These are phyloP conservation scores for Helicocarpus griseus DNA, from an alignment of 2,329 filamentous ascomycete species.

Conservation along the genomic window DNA sequence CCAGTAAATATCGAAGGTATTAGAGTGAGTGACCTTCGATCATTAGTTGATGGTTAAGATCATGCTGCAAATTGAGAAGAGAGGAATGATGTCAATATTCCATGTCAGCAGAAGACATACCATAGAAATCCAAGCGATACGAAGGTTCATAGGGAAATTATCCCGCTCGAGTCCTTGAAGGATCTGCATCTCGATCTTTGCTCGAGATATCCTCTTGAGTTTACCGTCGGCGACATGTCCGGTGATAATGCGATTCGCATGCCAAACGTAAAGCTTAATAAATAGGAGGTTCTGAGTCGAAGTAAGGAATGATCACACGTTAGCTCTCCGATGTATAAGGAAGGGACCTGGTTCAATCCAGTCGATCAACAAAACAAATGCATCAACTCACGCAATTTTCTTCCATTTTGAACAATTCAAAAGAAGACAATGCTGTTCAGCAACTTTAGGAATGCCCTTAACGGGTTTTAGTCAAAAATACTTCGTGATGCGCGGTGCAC, in stretches of 20 bases:
- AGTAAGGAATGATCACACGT: not conserved
- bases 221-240: slow-evolving; percentile 9
- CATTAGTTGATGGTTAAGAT: not conserved
- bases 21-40: slow-evolving; percentile 16
- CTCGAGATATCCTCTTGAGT: slow-evolving; percentile 13
- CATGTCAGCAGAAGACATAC: slow-evolving; percentile 8
- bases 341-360: not conserved
- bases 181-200: slow-evolving; percentile 17
- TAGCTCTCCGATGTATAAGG: not conserved
- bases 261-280: slow-evolving; percentile 14
- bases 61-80: not conserved
- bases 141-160: slow-evolving; percentile 13
- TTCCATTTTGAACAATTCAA: not conserved
- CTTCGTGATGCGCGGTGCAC: not conserved
- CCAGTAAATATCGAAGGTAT: slow-evolving; percentile 19
- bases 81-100: not conserved
- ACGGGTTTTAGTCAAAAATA: not conserved
- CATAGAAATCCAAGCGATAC: slow-evolving; percentile 17
- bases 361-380: not conserved
- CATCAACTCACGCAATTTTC: not conserved
- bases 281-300: slow-evolving; percentile 6
- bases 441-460: not conserved
- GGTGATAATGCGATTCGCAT: slow-evolving; percentile 14
- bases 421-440: not conserved
- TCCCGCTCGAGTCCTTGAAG: slow-evolving; percentile 15